Evolutionary conservation across 345 rosid genomes (phyloP), one percentile per base, ranked within the genome.

Genomic region (Pugionium dolabratum): DNA sequence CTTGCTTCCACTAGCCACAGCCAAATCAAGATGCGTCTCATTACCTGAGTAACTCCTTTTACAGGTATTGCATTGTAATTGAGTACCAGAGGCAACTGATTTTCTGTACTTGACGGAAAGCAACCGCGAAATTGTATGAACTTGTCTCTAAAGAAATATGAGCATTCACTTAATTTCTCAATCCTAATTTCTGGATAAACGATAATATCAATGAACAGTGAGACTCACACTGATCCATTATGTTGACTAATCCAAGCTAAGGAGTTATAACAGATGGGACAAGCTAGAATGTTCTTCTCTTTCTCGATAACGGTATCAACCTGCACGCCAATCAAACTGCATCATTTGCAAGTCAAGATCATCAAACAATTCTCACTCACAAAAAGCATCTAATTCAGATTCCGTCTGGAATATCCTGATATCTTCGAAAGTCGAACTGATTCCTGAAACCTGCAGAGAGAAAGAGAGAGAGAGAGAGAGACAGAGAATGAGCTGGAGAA

Each of bases 261-360:
- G 4, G 80, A 84, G 65, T 64, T 45, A 54, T 80, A 89, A 77
- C 98, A 89, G 28, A 92, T 77, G 28, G 98, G 98, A 76, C 97
- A 92, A 51, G 96, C 96, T 66, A 92, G 74, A 31, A 78, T 54
- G 49, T 62, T 67, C 31, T 57, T 48, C 29, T 52, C 77, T 40
- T 81, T 75, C 64, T 69, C 76, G 25, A 78, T 76, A 7, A 64
- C 81, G 75, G 79, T 27, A 29, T 78, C 87, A 83, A 64, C 43
- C 58, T 67, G 10, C 63, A 52, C 35, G 29, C 9, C 9, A 35
- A 54, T 10, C 30, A 34, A 9, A 50, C 34, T 31, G 7, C 5
- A 34, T 25, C 42, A 63, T 5, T 11, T 34, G 2, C 25, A 29
- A 29, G 7, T 53, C 7, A 34, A 31, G 4, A 31, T 40, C 58